Evolutionary conservation across 1,284 basidiomycete species (phyloP).

Genomic region (Ceraceosorus bombacis): DNA sequence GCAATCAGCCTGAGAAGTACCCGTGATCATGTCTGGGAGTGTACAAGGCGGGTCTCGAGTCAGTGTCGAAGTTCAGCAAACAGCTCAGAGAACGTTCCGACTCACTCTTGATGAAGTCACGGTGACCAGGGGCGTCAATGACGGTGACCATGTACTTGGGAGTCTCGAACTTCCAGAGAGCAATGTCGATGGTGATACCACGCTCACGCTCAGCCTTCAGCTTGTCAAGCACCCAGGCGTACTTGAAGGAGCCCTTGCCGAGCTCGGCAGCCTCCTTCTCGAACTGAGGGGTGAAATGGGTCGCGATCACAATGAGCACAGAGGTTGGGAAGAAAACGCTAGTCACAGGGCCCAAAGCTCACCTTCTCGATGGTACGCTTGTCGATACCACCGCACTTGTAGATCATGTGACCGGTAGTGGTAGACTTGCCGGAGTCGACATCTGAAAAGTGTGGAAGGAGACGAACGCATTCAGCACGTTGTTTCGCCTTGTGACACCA

Average conservation of each 20-base stretch:
- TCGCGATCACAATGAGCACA: not conserved
- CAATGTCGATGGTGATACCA: conserved; percentile 99
- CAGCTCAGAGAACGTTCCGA: not conserved
- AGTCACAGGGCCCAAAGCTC: conserved; percentile 1
- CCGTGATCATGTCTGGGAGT: conserved; percentile 78
- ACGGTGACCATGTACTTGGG: conserved; percentile 58
- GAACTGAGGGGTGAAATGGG: conserved; percentile 54
- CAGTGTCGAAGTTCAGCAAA: not conserved
- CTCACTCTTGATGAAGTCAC: conserved; percentile 97
- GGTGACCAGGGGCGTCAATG: conserved; percentile 98
- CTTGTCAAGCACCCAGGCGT: conserved; percentile 99
- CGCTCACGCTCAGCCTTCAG: conserved; percentile 97
- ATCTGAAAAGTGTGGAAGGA: conserved; percentile 12
- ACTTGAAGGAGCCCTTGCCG: conserved; percentile 98
- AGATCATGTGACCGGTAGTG: conserved; percentile 99
- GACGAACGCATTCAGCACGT: not conserved
- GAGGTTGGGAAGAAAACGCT: not conserved
- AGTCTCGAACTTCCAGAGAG: conserved; percentile 53
- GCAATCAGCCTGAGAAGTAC: conserved; percentile 42
- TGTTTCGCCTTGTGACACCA: not conserved
- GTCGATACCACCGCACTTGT: conserved; percentile 99
- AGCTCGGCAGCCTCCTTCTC: conserved; percentile 99
- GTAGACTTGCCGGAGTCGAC: conserved; percentile 73
- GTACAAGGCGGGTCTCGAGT: not conserved
- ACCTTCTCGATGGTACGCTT: conserved; percentile 99